A percentile compares a stretch with the other conserved stretches of the same genome.
These are phyloP conservation scores for Megacollybia platyphylla DNA, from an alignment of 1,284 basidiomycete genomes.

Conservation along the genomic window DNA sequence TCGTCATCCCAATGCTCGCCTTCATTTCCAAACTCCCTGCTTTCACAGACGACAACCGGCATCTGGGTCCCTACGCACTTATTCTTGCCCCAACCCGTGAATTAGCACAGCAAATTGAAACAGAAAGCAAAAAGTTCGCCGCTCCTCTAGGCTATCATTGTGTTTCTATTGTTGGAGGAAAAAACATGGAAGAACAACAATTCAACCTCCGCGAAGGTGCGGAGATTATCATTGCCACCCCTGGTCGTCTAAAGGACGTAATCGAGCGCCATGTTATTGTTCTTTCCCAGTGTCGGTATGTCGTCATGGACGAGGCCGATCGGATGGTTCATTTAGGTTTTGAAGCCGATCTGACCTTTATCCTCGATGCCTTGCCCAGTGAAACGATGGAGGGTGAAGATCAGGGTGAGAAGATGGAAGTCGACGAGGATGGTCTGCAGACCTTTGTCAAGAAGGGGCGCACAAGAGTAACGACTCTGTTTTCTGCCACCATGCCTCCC, in stretches of 20 bases:
- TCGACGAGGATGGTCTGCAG: conserved; percentile 22
- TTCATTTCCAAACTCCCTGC: conserved; percentile 84
- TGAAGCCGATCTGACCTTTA: conserved; percentile 89
- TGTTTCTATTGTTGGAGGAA: conserved; percentile 96
- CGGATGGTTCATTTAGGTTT: conserved; percentile 98
- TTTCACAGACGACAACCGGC: conserved; percentile 83
- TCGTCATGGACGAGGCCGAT: conserved; percentile 99
- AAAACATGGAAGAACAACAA: conserved; percentile 91
- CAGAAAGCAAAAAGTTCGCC: conserved; percentile 87
- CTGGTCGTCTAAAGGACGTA: conserved; percentile 94
- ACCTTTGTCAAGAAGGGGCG: conserved; percentile 61
- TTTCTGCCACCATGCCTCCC: conserved; percentile 97
- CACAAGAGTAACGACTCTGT: conserved; percentile 83
- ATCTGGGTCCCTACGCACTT: conserved; percentile 87
- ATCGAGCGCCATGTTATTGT: conserved; percentile 94
- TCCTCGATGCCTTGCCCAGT: conserved; percentile 84
- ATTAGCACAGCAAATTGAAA: conserved; percentile 94
- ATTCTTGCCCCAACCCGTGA: conserved; percentile 96
- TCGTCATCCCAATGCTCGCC: conserved; percentile 94
- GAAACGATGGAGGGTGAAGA: conserved; percentile 82
- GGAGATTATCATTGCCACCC: conserved; percentile 97
- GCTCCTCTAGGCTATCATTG: conserved; percentile 78
- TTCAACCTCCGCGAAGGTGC: conserved; percentile 92
- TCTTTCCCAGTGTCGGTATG: conserved; percentile 90
- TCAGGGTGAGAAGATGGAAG: conserved; percentile 53